Conservation (phyloP, 306 rosid genomes). For the Cucumis hystrix region DNA sequence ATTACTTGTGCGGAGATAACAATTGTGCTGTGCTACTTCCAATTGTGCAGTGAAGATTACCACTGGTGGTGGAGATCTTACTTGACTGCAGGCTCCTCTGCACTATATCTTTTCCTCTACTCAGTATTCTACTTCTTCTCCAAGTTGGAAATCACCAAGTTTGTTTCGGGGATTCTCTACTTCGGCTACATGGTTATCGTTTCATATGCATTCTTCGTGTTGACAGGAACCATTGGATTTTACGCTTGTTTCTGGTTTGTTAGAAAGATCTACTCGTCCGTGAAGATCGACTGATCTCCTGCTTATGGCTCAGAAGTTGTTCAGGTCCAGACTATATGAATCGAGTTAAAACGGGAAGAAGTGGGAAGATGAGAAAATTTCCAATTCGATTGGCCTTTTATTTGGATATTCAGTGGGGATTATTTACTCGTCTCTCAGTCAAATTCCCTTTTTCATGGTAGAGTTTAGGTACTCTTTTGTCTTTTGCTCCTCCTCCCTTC, state of each 20-base stretch:
- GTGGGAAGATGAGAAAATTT: neutral
- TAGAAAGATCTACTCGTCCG: conserved; percentile 89
- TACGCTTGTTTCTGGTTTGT: conserved; percentile 98
- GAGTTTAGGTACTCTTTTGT: neutral
- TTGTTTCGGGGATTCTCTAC: conserved; percentile 88
- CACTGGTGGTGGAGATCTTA: conserved; percentile 99
- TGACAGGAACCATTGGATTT: conserved; percentile 96
- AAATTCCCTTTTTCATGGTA: neutral
- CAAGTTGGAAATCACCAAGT: conserved; percentile 83
- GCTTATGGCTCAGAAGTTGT: neutral
- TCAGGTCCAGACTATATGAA: neutral
- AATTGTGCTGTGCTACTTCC: conserved; percentile 96
- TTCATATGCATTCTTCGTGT: conserved; percentile 81
- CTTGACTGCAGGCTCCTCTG: conserved; percentile 96
- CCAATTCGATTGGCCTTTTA: neutral
- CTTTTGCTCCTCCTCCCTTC: neutral
- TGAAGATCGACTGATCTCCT: conserved; percentile 76
- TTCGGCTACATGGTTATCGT: conserved; percentile 83
- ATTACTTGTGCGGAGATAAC: conserved; percentile 97
- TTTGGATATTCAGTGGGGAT: neutral
- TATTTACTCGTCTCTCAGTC: neutral
- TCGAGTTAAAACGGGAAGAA: neutral
- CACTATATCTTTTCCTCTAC: conserved; percentile 87
- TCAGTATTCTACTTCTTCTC: conserved; percentile 91
- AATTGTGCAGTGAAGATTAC: conserved; percentile 97